Conservation (phyloP, 2,329 filamentous ascomycete genomes). For the Pseudogymnoascus pannorum region DNA sequence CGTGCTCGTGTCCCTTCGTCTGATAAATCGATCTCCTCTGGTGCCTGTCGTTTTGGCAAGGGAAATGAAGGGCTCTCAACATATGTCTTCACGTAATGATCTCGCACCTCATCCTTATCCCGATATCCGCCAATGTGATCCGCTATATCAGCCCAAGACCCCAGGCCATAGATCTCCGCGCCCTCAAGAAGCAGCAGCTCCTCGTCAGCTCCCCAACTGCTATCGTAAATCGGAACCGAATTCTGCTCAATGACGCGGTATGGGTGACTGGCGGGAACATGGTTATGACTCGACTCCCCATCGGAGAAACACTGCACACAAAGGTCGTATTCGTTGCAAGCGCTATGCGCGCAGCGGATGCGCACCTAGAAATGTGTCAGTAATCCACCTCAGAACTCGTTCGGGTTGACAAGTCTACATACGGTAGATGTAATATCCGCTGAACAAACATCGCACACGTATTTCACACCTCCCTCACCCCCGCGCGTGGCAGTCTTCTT, state of each 20-base stretch:
- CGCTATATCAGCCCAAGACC: conserved; percentile 95
- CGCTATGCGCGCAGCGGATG: conserved; percentile 78
- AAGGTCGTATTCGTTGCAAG: conserved; percentile 90
- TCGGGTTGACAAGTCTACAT: conserved; percentile 33
- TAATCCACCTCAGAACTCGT: neutral
- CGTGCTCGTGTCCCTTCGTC: conserved; percentile 80
- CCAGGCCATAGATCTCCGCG: conserved; percentile 89
- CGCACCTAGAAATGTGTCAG: conserved; percentile 57
- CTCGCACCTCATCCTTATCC: conserved; percentile 88
- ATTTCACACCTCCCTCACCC: conserved; percentile 85
- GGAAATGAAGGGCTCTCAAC: conserved; percentile 79
- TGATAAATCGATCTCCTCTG: conserved; percentile 69
- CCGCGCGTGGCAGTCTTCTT: conserved; percentile 86
- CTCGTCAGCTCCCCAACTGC: conserved; percentile 95
- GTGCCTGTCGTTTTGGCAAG: conserved; percentile 70
- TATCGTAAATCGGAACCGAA: conserved; percentile 91
- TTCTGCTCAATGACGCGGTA: conserved; percentile 97
- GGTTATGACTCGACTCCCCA: conserved; percentile 71
- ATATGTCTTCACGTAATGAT: conserved; percentile 87
- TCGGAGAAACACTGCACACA: conserved; percentile 92
- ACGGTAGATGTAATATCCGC: conserved; percentile 96
- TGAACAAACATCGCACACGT: conserved; percentile 94
- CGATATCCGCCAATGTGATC: conserved; percentile 96
- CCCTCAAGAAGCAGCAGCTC: conserved; percentile 90
- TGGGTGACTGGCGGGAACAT: conserved; percentile 78